A percentile compares a stretch with the other conserved stretches of the same genome.
Conservation (phyloP, 305 asterid genomes). For the Solanum hybrid region DNA sequence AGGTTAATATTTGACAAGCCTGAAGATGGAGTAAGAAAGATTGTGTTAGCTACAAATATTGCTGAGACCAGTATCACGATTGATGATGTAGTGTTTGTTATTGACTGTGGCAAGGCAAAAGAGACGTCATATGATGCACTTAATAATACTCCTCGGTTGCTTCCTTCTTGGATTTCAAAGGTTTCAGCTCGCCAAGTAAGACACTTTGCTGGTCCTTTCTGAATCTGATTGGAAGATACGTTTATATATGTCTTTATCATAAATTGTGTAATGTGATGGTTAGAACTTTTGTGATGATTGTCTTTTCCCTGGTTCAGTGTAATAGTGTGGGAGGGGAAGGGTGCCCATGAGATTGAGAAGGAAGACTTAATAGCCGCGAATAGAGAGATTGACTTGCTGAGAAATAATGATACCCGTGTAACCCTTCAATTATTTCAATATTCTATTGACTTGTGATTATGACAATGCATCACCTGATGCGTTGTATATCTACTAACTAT, state of each 20-base stretch:
- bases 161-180: conserved; percentile 95
- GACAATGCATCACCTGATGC: background rate
- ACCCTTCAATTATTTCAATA: background rate
- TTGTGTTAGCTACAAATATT: conserved; percentile 84
- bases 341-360: background rate
- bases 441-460: background rate
- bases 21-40: conserved; percentile 73
- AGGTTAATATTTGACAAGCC: conserved; percentile 77
- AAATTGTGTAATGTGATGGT: background rate
- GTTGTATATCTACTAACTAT: background rate
- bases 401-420: background rate
- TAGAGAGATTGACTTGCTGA: background rate
- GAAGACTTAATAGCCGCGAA: background rate
- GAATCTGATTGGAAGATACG: background rate
- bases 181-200: conserved; percentile 87
- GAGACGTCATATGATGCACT: conserved; percentile 96
- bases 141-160: conserved; percentile 93
- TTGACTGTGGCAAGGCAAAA: conserved; percentile 95
- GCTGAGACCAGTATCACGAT: conserved; percentile 98
- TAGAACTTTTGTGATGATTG: background rate
- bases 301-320: background rate
- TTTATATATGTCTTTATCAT: background rate
- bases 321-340: background rate
- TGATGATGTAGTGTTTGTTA: conserved; percentile 74
- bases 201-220: conserved; percentile 5